Percentiles rank a stretch among this genome's conserved stretches.
Evolutionary conservation across 345 rosid species (phyloP).

Genomic region (Iberis pinnata): DNA sequence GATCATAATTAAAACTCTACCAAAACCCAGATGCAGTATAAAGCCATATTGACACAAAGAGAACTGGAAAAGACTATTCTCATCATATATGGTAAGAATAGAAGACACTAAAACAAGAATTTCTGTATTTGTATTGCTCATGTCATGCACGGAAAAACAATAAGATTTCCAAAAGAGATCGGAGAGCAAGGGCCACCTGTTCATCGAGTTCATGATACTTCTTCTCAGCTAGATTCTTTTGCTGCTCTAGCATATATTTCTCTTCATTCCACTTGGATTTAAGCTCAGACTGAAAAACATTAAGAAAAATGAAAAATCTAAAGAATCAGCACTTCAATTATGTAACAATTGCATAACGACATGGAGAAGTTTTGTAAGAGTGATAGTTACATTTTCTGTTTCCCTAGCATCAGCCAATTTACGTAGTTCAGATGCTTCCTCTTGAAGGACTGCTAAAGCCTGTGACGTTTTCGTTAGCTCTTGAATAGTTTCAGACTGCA

Average conservation of each 20-base stretch:
- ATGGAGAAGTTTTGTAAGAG: conserved; percentile 10
- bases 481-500: conserved; percentile 93
- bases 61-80: neutral
- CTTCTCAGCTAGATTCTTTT: conserved; percentile 58
- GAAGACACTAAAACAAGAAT: conserved; percentile 2
- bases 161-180: conserved; percentile 3
- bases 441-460: conserved; percentile 58
- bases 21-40: conserved; percentile 2
- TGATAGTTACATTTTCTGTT: conserved; percentile 56
- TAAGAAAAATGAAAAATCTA: conserved; percentile 18
- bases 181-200: conserved; percentile 51
- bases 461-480: conserved; percentile 85
- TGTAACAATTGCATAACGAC: too few species aligned
- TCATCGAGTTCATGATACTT: conserved; percentile 72
- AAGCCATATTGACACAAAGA: conserved; percentile 6
- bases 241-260: conserved; percentile 52
- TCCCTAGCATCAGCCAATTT: conserved; percentile 49
- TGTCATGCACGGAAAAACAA: conserved; percentile 12
- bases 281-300: conserved; percentile 50
- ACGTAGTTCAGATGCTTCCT: conserved; percentile 66
- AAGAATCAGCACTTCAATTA: conserved; percentile 4
- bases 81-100: conserved; percentile 3
- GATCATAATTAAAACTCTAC: conserved; percentile 1
- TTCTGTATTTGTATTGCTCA: conserved; percentile 4
- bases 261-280: conserved; percentile 64